phyloP scores from a whole-genome alignment of 768 basidiomycete species.

The Flagelloscypha sp. region DNA sequence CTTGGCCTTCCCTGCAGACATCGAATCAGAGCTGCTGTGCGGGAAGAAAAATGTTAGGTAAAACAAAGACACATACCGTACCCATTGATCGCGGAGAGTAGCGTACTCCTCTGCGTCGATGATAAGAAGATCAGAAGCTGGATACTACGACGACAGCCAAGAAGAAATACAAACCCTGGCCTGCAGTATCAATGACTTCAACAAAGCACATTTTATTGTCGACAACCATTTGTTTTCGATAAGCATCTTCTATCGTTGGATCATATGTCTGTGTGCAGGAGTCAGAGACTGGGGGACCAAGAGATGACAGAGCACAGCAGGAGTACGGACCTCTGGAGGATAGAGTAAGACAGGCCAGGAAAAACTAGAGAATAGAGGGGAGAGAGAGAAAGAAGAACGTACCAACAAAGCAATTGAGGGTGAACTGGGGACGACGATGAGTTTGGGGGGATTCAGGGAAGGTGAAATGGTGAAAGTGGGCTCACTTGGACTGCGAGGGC shows the following conservation, averaged over 20 bases:
- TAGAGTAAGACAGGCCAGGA: constrained; percentile 8
- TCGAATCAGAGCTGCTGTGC: constrained; percentile 8
- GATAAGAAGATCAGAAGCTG: constrained; percentile 11
- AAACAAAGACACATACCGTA: constrained; percentile 55
- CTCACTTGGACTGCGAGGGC: constrained; percentile 90
- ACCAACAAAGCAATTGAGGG: constrained; percentile 95
- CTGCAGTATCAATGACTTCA: constrained; percentile 95
- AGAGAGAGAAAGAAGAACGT: constrained; percentile 23
- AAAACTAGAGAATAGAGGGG: constrained; percentile 10
- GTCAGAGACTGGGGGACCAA: constrained; percentile 12
- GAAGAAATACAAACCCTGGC: constrained; percentile 64
- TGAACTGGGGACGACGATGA: constrained; percentile 51
- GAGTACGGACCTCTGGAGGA: constrained; percentile 43
- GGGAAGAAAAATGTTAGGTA: constrained; percentile 7
- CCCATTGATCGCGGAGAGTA: constrained; percentile 95
- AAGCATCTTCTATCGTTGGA: constrained; percentile 97
- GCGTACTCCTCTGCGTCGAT: constrained; percentile 82
- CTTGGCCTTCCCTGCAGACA: constrained; percentile 77
- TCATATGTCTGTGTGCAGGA: constrained; percentile 70
- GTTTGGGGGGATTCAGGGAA: neutral
- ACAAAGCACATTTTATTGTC: constrained; percentile 94
- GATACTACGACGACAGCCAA: neutral
- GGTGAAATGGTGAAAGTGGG: constrained; percentile 9
- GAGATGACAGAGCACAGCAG: constrained; percentile 4
- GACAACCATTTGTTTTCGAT: constrained; percentile 90